Conservation (phyloP, 495 filamentous ascomycete genomes). For the Penicillium mononematosum region DNA sequence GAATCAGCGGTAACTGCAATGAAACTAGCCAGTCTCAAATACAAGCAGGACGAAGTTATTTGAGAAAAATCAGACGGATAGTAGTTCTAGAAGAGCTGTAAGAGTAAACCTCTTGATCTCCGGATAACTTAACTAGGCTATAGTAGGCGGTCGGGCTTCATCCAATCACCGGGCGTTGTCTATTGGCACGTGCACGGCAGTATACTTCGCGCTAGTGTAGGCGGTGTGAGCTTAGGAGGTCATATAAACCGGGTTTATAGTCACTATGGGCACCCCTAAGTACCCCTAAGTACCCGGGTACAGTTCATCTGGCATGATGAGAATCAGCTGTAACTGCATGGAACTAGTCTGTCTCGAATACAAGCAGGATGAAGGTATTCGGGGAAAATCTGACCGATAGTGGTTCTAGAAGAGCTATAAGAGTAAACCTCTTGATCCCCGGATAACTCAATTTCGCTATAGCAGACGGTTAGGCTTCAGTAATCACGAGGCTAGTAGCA, state of each 20-base stretch:
- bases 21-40: not conserved
- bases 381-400: not conserved
- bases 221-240: not conserved
- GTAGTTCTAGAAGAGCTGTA: not conserved
- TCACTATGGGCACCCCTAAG: not conserved
- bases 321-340: constrained; percentile 26
- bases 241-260: no score
- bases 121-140: not conserved
- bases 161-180: not conserved
- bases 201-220: not conserved
- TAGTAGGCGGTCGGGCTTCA: not conserved
- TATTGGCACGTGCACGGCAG: not conserved
- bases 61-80: not conserved
- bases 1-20: constrained; percentile 28
- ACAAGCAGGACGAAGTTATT: not conserved
- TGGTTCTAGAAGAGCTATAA: not conserved
- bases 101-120: not conserved
- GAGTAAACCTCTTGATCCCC: not conserved
- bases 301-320: no score
- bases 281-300: no score
- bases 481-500: not conserved
- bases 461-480: not conserved
- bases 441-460: not conserved
- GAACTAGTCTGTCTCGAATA: not conserved
- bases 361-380: not conserved